Percentiles rank a stretch among this genome's conserved stretches.
Conservation (phyloP, 1,284 basidiomycete genomes). For the Vanrija sp. region DNA sequence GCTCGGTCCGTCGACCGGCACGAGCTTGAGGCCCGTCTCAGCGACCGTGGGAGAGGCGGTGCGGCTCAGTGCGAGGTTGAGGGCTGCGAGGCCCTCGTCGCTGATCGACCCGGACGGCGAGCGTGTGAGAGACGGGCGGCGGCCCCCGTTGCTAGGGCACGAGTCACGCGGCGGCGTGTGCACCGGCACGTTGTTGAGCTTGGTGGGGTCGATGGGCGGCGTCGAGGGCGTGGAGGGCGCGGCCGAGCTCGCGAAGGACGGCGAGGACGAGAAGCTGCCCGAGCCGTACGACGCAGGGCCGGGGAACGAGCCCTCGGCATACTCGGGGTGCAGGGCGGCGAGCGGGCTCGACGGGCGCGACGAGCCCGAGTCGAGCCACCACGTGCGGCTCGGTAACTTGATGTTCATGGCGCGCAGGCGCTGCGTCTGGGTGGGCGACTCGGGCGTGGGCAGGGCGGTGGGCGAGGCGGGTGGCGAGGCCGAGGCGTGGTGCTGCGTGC, state of each 20-base stretch:
- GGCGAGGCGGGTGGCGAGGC: no score
- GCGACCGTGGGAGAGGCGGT: constrained; percentile 36
- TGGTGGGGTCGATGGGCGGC: constrained; percentile 34
- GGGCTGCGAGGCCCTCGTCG: constrained; percentile 17
- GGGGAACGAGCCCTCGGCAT: no score
- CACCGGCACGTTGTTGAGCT: constrained; percentile 20
- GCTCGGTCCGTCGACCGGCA: constrained; percentile 17
- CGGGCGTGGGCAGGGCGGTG: no score
- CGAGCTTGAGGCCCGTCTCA: constrained; percentile 27
- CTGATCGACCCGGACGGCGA: constrained; percentile 22
- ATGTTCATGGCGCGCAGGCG: no score
- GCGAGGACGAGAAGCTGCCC: no score
- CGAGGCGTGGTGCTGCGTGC: no score
- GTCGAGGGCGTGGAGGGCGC: constrained; percentile 13
- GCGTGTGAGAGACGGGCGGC: neutral
- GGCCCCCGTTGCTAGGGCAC: constrained; percentile 12
- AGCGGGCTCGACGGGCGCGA: no score
- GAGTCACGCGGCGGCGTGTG: constrained; percentile 25
- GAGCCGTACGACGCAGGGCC: no score
- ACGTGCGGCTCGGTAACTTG: no score
- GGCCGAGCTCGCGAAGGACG: neutral
- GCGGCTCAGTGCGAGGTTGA: constrained; percentile 7
- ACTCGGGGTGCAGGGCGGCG: no score
- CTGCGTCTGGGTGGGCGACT: no score
- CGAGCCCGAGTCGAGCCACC: no score